phyloP scores from a whole-genome alignment of 495 filamentous ascomycete genomes.

The Achaetomiella virescens region DNA sequence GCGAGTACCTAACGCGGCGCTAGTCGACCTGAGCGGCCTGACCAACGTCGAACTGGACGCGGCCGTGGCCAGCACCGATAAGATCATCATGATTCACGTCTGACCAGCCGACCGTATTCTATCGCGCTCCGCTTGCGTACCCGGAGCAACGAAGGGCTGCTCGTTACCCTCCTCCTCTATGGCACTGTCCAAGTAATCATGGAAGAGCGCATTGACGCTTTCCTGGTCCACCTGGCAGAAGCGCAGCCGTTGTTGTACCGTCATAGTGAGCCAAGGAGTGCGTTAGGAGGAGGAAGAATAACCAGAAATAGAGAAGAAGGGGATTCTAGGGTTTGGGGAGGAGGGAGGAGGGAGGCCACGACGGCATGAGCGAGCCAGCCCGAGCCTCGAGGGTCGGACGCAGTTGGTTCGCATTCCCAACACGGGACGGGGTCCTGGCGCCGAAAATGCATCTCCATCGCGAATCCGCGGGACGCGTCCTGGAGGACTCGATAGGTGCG shows the following conservation, averaged over 20 bases:
- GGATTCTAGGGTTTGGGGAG: too few relatives aligned
- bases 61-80: conserved; percentile 3
- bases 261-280: neutral
- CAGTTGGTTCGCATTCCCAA: too few relatives aligned
- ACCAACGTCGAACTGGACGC: conserved; percentile 7
- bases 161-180: neutral
- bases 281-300: neutral
- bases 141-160: neutral
- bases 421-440: too few relatives aligned
- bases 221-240: neutral
- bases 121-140: neutral
- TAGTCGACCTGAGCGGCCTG: conserved; percentile 3
- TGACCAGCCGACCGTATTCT: too few relatives aligned
- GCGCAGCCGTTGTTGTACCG: neutral
- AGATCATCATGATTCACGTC: too few relatives aligned
- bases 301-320: too few relatives aligned
- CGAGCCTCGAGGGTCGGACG: too few relatives aligned
- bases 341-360: too few relatives aligned
- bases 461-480: too few relatives aligned
- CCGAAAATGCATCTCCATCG: too few relatives aligned
- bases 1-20: conserved; percentile 6
- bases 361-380: too few relatives aligned
- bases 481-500: too few relatives aligned
- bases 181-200: neutral
- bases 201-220: neutral